Conservation (phyloP, 257 asterid genomes). For the Apocynum venetum region DNA sequence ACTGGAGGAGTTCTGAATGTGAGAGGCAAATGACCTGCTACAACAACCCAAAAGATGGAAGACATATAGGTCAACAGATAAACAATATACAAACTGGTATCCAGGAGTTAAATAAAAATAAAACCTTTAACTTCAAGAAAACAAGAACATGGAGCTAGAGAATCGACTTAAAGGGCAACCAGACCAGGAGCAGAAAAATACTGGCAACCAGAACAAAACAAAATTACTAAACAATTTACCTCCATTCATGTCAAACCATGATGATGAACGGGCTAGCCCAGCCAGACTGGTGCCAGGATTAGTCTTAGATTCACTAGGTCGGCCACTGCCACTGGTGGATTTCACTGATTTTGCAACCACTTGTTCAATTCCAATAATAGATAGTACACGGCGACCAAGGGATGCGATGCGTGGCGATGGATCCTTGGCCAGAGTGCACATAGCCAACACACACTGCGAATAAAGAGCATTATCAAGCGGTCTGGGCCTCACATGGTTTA, state of each 20-base stretch:
- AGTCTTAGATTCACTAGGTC: slow-evolving; percentile 49
- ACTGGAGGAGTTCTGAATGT: slow-evolving; percentile 99
- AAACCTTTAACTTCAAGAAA: slow-evolving; percentile 5
- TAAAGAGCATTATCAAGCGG: slow-evolving; percentile 78
- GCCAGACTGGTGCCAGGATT: slow-evolving; percentile 51
- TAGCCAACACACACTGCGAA: slow-evolving; percentile 82
- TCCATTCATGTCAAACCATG: slow-evolving; percentile 93
- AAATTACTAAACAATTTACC: slow-evolving; percentile 28
- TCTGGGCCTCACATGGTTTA: slow-evolving; percentile 59
- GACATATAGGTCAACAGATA: not conserved
- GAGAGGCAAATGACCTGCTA: slow-evolving; percentile 75
- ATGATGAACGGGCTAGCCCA: slow-evolving; percentile 90
- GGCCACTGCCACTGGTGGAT: slow-evolving; percentile 30
- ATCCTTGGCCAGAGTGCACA: slow-evolving; percentile 89
- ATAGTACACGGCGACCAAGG: slow-evolving; percentile 80
- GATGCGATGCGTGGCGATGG: slow-evolving; percentile 95
- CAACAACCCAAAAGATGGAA: slow-evolving; percentile 18
- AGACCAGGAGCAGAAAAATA: not conserved
- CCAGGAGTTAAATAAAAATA: not conserved
- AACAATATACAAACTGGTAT: slow-evolving; percentile 5
- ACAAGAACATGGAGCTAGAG: not conserved
- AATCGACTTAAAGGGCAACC: not conserved
- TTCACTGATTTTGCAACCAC: slow-evolving; percentile 77
- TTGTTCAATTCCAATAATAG: slow-evolving; percentile 92
- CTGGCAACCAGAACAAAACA: not conserved